Conservation (phyloP, 805 yeast species). For the Saccharomycopsis amapae region DNA sequence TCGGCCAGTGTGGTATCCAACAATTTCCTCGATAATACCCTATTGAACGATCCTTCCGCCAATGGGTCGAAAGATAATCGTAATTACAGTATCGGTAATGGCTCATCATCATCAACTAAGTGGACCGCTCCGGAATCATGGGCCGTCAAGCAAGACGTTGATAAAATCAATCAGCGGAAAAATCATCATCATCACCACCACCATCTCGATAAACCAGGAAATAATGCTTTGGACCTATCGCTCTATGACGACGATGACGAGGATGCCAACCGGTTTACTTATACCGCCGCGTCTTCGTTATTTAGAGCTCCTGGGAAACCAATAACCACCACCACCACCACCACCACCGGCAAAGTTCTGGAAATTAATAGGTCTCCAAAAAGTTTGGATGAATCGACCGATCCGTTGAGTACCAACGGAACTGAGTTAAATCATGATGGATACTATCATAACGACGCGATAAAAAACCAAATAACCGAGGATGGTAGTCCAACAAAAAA, state of each 20-base stretch:
- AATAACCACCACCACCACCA: not conserved
- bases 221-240: constrained; percentile 9
- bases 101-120: constrained; percentile 19
- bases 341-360: not conserved
- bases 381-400: constrained; percentile 3
- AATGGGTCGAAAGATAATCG: not conserved
- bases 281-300: too few species aligned
- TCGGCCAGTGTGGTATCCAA: not conserved
- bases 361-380: not conserved
- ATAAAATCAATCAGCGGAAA: constrained; percentile 6
- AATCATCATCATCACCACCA: not conserved
- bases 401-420: constrained; percentile 11
- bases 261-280: not conserved
- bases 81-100: constrained; percentile 5
- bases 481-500: not conserved
- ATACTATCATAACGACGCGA: not conserved
- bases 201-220: constrained; percentile 1
- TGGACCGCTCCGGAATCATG: constrained; percentile 46
- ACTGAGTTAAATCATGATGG: not conserved
- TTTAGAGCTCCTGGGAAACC: not conserved
- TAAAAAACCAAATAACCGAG: too few species aligned
- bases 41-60: too few species aligned
- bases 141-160: constrained; percentile 35
- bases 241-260: not conserved
- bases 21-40: not conserved